These are phyloP conservation scores for Desmodesmus armatus DNA, from an alignment of 139 green algal species.

Conservation along the genomic window DNA sequence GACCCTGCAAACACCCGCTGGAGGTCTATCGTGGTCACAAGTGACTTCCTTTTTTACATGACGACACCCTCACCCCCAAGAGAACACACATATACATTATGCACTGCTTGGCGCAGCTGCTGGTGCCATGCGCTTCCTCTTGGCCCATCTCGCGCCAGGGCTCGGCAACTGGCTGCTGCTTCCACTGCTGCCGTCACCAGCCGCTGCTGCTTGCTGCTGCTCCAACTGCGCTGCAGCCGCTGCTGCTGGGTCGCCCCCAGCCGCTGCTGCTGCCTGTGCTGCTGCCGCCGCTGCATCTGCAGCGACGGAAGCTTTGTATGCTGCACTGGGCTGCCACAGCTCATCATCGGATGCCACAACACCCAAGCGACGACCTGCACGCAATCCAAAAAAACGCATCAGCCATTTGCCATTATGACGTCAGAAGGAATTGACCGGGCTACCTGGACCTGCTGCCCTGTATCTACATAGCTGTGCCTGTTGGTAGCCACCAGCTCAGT, in stretches of 20 bases:
- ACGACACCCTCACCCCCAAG: too few species aligned
- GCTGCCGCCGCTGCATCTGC: constrained; percentile 34
- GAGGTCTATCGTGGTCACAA: too few species aligned
- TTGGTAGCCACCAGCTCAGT: too few species aligned
- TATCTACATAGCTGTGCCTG: too few species aligned
- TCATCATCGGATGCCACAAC: constrained; percentile 25
- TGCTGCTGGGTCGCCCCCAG: neutral
- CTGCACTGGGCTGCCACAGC: constrained; percentile 17
- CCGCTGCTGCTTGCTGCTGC: constrained; percentile 28
- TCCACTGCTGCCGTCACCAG: constrained; percentile 4
- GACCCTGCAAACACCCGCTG: too few species aligned
- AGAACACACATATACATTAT: too few species aligned
- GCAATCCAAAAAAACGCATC: too few species aligned
- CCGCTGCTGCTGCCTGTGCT: constrained; percentile 24
- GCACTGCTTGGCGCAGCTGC: constrained; percentile 29
- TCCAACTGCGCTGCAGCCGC: neutral
- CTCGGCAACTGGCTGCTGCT: neutral
- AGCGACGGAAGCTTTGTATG: constrained; percentile 1
- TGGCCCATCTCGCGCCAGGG: constrained; percentile 9
- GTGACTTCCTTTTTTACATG: too few species aligned
- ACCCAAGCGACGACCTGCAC: constrained; percentile 30
- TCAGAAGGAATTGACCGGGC: too few species aligned
- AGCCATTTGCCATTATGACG: too few species aligned
- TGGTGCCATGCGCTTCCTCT: neutral
- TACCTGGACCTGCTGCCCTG: too few species aligned